Evolutionary conservation across 352 stramenopile species (phyloP).

Genomic region (Phytophthora sansomeana): DNA sequence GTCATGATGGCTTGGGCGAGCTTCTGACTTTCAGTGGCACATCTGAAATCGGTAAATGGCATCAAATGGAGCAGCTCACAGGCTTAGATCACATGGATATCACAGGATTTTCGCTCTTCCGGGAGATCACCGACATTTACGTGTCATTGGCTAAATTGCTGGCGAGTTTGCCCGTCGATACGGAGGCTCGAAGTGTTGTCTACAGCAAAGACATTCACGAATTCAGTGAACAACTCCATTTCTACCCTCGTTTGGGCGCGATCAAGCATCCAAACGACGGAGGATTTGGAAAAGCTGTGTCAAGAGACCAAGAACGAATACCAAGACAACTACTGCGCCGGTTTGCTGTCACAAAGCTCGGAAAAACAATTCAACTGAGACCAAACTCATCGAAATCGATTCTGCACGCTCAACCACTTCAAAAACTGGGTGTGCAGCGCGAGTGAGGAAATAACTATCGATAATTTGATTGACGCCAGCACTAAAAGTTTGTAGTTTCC

Average conservation of each 20-base stretch:
- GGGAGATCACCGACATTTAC: constrained; percentile 44
- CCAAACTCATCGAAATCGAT: not conserved
- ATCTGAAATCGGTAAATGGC: constrained; percentile 43
- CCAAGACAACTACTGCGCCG: constrained; percentile 4
- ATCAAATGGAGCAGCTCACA: constrained; percentile 41
- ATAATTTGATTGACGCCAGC: too few species aligned
- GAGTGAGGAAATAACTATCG: not conserved
- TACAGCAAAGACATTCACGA: constrained; percentile 8
- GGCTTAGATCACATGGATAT: constrained; percentile 49
- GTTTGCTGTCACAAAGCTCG: constrained; percentile 5
- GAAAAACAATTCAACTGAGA: not conserved
- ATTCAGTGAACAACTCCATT: constrained; percentile 6
- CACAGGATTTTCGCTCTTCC: constrained; percentile 44
- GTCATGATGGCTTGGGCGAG: constrained; percentile 36
- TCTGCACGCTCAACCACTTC: not conserved
- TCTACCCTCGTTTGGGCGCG: constrained; percentile 6
- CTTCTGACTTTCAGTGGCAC: constrained; percentile 36
- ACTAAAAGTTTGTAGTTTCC: too few species aligned
- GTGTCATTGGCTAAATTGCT: constrained; percentile 36
- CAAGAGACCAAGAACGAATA: not conserved
- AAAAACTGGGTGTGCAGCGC: constrained; percentile 6
- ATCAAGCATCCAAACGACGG: constrained; percentile 9
- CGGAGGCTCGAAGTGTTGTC: constrained; percentile 5
- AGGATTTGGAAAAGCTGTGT: constrained; percentile 9
- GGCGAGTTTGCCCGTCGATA: constrained; percentile 26